phyloP scores from a whole-genome alignment of 169 alveolate species.

The Plasmodium cynomolgi region DNA sequence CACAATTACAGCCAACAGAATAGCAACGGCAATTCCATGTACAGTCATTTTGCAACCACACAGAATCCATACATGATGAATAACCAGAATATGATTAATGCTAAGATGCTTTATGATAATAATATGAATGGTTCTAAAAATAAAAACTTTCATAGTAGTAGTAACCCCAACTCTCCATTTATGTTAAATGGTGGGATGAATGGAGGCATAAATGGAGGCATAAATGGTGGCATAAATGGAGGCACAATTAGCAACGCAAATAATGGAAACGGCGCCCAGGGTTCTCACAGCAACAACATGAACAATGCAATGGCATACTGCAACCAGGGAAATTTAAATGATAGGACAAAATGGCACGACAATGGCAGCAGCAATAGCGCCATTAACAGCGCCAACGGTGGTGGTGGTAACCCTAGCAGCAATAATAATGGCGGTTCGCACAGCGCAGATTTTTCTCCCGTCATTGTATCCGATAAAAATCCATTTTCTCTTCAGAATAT shows the following conservation, averaged over 20 bases:
- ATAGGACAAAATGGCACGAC: constrained; percentile 28
- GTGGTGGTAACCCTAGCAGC: not conserved
- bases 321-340: constrained; percentile 41
- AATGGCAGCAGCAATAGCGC: not conserved
- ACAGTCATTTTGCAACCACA: not conserved
- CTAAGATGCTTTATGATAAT: constrained; percentile 19
- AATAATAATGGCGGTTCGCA: not conserved
- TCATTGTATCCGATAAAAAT: constrained; percentile 71
- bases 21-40: constrained; percentile 48
- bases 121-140: constrained; percentile 11
- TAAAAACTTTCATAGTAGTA: not conserved
- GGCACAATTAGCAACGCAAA: not conserved
- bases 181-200: constrained; percentile 4
- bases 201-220: too few species aligned
- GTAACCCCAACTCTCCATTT: constrained; percentile 18
- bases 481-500: constrained; percentile 73
- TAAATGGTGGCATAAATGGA: constrained; percentile 16
- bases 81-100: constrained; percentile 21
- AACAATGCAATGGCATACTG: constrained; percentile 25
- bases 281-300: not conserved
- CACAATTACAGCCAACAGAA: not conserved
- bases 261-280: not conserved
- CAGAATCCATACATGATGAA: constrained; percentile 22
- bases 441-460: constrained; percentile 53
- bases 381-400: not conserved